Conservation (phyloP, 176 grass and related monocot genomes). For the Themeda triandra region DNA sequence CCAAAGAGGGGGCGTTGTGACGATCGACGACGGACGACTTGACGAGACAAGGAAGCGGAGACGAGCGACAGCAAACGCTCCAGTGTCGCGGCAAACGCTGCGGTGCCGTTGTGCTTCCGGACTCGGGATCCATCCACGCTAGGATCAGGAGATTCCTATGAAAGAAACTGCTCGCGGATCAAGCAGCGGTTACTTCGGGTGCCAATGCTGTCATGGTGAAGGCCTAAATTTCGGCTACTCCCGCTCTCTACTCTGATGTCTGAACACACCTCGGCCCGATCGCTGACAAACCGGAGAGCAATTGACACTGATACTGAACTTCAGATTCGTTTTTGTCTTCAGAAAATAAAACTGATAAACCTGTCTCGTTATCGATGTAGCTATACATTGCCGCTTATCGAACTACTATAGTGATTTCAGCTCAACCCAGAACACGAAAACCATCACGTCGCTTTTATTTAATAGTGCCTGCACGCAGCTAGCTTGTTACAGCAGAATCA, state of each 20-base stretch:
- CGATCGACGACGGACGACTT: no score
- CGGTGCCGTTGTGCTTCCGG: neutral
- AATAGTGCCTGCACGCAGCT: no score
- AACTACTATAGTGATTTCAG: no score
- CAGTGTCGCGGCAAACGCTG: neutral
- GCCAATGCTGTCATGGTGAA: neutral
- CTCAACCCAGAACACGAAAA: no score
- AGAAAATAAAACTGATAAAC: no score
- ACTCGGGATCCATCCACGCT: neutral
- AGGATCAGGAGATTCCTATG: neutral
- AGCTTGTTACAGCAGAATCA: no score
- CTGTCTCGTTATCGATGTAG: no score
- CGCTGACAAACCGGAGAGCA: neutral
- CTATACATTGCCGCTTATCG: no score
- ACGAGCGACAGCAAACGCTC: conserved; percentile 1
- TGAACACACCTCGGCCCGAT: no score
- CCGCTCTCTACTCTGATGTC: no score
- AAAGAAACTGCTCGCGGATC: neutral
- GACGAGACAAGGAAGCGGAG: neutral
- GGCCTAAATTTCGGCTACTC: no score
- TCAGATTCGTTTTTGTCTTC: neutral
- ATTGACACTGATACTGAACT: neutral
- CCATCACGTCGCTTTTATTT: no score
- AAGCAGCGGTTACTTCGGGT: neutral
- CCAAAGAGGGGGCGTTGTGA: neutral